Evolutionary conservation across 768 basidiomycete species (phyloP).

Genomic region (Mrakia frigida): DNA sequence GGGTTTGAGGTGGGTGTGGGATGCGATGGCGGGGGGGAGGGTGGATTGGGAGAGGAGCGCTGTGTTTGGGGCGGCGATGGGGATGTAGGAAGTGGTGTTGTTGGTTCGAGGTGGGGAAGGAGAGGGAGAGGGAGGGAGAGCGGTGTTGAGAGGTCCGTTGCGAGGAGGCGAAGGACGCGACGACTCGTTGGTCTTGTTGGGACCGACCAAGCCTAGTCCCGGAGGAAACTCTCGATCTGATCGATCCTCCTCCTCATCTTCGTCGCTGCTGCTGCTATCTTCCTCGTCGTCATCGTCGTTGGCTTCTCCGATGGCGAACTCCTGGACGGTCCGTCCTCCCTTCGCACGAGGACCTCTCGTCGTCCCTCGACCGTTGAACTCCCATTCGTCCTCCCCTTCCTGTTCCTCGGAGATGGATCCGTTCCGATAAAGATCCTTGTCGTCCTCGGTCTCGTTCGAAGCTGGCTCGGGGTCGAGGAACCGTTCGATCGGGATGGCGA

Average conservation of each 20-base stretch:
- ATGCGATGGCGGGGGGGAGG: neutral
- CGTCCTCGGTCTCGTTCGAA: conserved; percentile 1
- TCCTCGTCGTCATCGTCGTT: conserved; percentile 34
- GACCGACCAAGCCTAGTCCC: neutral
- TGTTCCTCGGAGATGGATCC: neutral
- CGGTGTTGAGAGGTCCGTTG: conserved; percentile 1
- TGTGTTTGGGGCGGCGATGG: neutral
- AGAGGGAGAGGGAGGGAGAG: neutral
- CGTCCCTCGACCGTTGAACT: neutral
- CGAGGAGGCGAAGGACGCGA: neutral
- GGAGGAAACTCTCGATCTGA: neutral
- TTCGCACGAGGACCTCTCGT: neutral
- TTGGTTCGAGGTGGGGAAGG: conserved; percentile 1
- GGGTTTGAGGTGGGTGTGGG: conserved; percentile 5
- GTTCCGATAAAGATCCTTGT: neutral
- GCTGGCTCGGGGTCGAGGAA: neutral
- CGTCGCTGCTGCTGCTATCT: neutral
- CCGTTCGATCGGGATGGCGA: conserved; percentile 16
- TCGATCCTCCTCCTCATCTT: conserved; percentile 8
- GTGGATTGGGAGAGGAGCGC: neutral
- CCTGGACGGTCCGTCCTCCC: neutral
- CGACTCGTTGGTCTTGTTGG: neutral
- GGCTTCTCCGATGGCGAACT: conserved; percentile 20
- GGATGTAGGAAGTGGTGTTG: neutral
- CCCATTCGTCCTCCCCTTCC: conserved; percentile 15